phyloP scores from a whole-genome alignment of 163 green algal genomes.

The Chlorella variabilis region DNA sequence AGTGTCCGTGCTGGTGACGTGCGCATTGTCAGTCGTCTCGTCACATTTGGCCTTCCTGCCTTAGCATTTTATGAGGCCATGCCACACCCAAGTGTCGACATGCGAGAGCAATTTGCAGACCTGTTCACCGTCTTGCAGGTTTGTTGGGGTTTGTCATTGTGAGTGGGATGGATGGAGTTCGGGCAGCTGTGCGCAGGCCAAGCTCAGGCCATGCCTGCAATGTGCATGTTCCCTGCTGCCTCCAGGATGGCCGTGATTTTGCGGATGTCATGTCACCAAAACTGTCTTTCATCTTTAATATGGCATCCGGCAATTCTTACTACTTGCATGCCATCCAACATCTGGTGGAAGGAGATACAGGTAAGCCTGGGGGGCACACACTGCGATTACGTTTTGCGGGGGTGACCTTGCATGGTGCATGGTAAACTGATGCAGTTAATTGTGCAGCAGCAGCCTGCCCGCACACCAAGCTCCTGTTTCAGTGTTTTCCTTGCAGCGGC shows the following conservation, averaged over 20 bases:
- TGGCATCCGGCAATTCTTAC: constrained; percentile 59
- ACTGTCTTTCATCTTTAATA: constrained; percentile 71
- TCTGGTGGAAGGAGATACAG: constrained; percentile 58
- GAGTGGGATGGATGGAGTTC: not conserved
- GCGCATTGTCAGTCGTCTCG: constrained; percentile 23
- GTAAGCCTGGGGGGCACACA: not conserved
- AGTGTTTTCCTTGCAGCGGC: constrained; percentile 21
- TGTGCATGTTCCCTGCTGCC: too few species aligned
- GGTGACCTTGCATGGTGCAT: not conserved
- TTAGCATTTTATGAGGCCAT: constrained; percentile 67
- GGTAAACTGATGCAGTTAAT: too few species aligned
- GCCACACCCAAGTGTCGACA: constrained; percentile 50
- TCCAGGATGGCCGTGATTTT: constrained; percentile 79
- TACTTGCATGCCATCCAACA: constrained; percentile 65
- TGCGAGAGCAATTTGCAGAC: constrained; percentile 82
- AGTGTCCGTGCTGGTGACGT: constrained; percentile 27
- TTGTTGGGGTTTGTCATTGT: too few species aligned
- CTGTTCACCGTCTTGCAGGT: constrained; percentile 81
- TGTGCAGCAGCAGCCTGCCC: too few species aligned
- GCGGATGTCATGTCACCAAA: constrained; percentile 81
- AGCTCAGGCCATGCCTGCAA: too few species aligned
- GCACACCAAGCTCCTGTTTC: not conserved
- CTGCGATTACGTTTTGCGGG: not conserved
- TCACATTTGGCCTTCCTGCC: constrained; percentile 69
- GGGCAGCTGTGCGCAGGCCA: too few species aligned